Evolutionary conservation across 169 alveolate genomes (phyloP), one percentile per base, ranked within the genome.

Genomic region (Plasmodium adleri): DNA sequence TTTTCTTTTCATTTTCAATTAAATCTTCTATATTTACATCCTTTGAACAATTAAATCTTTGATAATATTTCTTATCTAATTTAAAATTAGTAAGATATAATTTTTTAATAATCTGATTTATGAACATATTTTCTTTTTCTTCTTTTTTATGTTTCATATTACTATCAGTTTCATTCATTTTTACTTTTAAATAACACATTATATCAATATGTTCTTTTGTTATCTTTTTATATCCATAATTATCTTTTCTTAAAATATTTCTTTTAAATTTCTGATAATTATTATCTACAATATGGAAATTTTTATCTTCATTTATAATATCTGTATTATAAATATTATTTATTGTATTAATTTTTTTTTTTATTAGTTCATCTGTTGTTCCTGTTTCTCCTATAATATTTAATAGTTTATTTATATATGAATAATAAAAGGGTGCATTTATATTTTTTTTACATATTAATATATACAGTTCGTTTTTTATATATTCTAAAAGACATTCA

Each of bases 81-180:
- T 78, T 78, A 78, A 78, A 78, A 78, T 78, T 78, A n/a, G 89
- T 78, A 5, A 64, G 72, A 78, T 78, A 78, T 66, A 78, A 78
- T 24, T 78, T 78, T 66, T 78, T 78, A 54, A 78, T 59, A 52
- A 78, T 67, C 64, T 78, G 75, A 78, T 78, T 78, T 47, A 78
- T 78, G 54, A 78, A 59, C 13, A 59, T 49, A 52, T 78, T 78
- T 78, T 78, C 89, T 15, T 45, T 78, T 78, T 78, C 89, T 71
- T 63, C 76, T 50, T 78, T 78, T 78, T 78, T 78, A 78, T 50
- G 47, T 64, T 78, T 76, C 49, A 64, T 71, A 20, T 63, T 66
- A 76, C 24, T 63, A 47, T 76, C 89, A 28, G 10, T 76, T 45
- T 78, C 89, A 70, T 78, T 52, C 89, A 78, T 78, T 78, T 78